These are phyloP conservation scores for Alternaria burnsii DNA, from an alignment of 2,329 filamentous ascomycete genomes.

Conservation along the genomic window DNA sequence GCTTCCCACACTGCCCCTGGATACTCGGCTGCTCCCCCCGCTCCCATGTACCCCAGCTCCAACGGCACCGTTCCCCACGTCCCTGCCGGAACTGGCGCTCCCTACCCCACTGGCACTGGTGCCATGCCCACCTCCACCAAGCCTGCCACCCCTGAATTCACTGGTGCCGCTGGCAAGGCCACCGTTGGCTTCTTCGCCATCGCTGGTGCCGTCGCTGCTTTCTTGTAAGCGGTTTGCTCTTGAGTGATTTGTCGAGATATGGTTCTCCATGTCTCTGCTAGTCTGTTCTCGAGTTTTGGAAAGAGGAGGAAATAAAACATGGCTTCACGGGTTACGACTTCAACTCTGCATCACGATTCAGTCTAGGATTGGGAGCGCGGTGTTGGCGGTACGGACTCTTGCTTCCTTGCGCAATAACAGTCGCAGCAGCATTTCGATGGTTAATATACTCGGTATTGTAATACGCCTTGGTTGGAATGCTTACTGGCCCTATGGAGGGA, in stretches of 20 bases:
- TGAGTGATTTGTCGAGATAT: slow-evolving; percentile 20
- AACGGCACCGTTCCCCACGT: slow-evolving; percentile 27
- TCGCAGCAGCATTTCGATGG: slow-evolving; percentile 48
- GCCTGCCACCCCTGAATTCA: slow-evolving; percentile 51
- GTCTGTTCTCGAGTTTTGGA: slow-evolving; percentile 21
- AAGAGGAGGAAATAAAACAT: slow-evolving; percentile 27
- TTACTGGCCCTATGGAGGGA: slow-evolving; percentile 41
- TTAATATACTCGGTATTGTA: slow-evolving; percentile 41
- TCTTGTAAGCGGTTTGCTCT: slow-evolving; percentile 47
- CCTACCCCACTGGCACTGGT: slow-evolving; percentile 33
- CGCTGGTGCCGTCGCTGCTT: slow-evolving; percentile 58
- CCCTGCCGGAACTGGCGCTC: slow-evolving; percentile 24
- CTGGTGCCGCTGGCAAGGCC: slow-evolving; percentile 61
- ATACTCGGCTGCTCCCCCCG: slow-evolving; percentile 24
- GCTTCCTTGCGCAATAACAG: slow-evolving; percentile 34
- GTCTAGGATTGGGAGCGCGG: slow-evolving; percentile 46
- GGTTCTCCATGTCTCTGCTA: slow-evolving; percentile 10
- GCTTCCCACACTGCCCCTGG: slow-evolving; percentile 1
- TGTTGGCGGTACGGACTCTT: slow-evolving; percentile 36
- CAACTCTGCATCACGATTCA: slow-evolving; percentile 44
- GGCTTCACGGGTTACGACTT: slow-evolving; percentile 46
- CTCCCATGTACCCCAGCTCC: slow-evolving; percentile 21
- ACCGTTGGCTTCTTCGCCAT: slow-evolving; percentile 63
- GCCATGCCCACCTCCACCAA: slow-evolving; percentile 42
- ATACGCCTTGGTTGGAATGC: slow-evolving; percentile 45